Conservation (phyloP, 2,329 filamentous ascomycete species). For the Fusarium tjaetaba region DNA sequence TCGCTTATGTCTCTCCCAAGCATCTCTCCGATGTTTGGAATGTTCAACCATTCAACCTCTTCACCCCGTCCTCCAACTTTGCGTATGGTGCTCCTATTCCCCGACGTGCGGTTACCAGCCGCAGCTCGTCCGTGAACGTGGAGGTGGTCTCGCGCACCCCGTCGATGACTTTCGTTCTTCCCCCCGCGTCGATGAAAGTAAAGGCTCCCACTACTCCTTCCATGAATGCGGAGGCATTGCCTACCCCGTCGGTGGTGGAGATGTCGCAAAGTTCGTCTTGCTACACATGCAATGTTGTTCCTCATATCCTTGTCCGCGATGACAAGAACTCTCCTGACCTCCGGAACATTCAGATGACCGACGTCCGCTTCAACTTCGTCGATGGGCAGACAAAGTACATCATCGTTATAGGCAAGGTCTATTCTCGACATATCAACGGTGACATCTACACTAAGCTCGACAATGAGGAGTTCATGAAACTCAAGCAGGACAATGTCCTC, state of each 20-base stretch:
- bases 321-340: not conserved
- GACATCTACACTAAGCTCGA: not conserved
- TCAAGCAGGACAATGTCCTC: not conserved
- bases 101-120: not conserved
- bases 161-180: not conserved
- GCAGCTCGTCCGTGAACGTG: not conserved
- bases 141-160: not conserved
- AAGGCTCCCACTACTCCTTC: rapidly evolving
- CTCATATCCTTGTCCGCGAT: not conserved
- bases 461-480: rapidly evolving
- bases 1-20: not conserved
- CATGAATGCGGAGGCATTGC: not conserved
- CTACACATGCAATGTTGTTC: not conserved
- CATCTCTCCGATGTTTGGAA: not conserved
- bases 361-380: not conserved
- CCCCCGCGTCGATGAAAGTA: rapidly evolving
- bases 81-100: not conserved
- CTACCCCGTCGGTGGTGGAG: not conserved
- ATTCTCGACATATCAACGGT: not conserved
- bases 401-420: not conserved
- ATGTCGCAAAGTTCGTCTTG: not conserved
- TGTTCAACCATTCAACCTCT: not conserved
- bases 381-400: not conserved
- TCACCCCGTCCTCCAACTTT: rapidly evolving
- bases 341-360: not conserved